Evolutionary conservation across 345 rosid species (phyloP).

Genomic region (Corchorus capsularis): DNA sequence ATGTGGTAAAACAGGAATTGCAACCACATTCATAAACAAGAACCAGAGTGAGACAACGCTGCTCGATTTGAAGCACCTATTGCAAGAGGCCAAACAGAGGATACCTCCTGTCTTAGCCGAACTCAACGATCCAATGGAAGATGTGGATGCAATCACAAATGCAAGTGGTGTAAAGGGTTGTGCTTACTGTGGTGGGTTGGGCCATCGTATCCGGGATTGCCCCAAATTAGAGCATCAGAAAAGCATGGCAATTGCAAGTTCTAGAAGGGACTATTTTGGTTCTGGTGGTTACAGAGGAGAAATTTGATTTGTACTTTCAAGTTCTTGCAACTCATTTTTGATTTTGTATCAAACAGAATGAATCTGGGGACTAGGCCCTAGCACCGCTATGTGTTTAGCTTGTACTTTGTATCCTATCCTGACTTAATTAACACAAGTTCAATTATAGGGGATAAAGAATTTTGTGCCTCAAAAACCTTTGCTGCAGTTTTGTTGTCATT

Average conservation of each 20-base stretch:
- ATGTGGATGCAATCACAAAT: conserved; percentile 61
- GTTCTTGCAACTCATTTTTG: background rate
- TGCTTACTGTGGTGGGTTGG: conserved; percentile 94
- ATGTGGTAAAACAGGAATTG: conserved; percentile 93
- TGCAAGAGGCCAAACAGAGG: conserved; percentile 91
- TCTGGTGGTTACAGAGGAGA: conserved; percentile 94
- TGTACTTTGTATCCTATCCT: background rate
- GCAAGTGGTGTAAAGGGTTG: conserved; percentile 94
- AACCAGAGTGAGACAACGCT: conserved; percentile 89
- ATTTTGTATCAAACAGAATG: background rate
- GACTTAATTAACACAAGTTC: background rate
- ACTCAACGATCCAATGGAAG: conserved; percentile 86
- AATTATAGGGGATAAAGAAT: background rate
- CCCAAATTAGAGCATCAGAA: conserved; percentile 91
- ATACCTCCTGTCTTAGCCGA: conserved; percentile 93
- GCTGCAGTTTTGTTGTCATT: background rate
- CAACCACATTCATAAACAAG: conserved; percentile 93
- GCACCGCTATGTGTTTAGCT: background rate
- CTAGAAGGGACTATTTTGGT: conserved; percentile 85
- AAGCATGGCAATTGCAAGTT: conserved; percentile 75
- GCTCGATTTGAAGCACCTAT: conserved; percentile 82
- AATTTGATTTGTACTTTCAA: conserved; percentile 36
- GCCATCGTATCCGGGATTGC: conserved; percentile 85
- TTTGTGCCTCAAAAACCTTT: background rate
- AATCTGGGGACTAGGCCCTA: background rate